These are phyloP conservation scores for Dionaea muscipula DNA, from an alignment of 179 eudicot genomes.

Conservation along the genomic window DNA sequence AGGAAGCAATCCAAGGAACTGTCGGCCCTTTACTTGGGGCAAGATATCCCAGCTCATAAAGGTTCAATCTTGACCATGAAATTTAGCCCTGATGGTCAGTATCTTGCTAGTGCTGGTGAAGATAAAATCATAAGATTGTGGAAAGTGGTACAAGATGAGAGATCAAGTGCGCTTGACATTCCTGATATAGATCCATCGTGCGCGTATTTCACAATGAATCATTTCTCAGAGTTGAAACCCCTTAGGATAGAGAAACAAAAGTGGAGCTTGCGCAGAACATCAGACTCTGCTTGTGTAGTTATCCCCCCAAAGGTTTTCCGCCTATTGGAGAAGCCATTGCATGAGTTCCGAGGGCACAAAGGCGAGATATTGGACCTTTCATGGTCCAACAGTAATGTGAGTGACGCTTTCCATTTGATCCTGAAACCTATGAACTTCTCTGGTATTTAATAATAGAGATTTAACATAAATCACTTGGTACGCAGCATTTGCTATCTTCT, in stretches of 20 bases:
- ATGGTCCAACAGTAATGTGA: conserved; percentile 71
- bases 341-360: conserved; percentile 58
- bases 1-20: conserved; percentile 55
- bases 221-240: conserved; percentile 54
- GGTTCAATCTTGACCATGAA: conserved; percentile 80
- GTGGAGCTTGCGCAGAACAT: conserved; percentile 29
- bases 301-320: conserved; percentile 76
- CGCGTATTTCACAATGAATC: conserved; percentile 59
- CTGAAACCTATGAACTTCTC: too few relatives aligned
- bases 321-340: conserved; percentile 60
- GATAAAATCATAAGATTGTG: conserved; percentile 71
- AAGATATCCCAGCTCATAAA: conserved; percentile 67
- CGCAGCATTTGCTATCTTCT: conserved; percentile 68
- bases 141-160: conserved; percentile 62
- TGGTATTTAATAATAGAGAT: conserved; percentile 2
- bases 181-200: conserved; percentile 69
- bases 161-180: conserved; percentile 39
- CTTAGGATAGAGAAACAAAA: conserved; percentile 35
- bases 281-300: conserved; percentile 70
- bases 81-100: conserved; percentile 71
- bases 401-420: conserved; percentile 12
- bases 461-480: conserved; percentile 13
- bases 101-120: conserved; percentile 79
- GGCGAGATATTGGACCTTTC: conserved; percentile 73
- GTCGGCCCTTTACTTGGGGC: conserved; percentile 65